These are phyloP conservation scores for Cylindrotheca fusiformis DNA, from an alignment of 108 stramenopile genomes.

Conservation along the genomic window DNA sequence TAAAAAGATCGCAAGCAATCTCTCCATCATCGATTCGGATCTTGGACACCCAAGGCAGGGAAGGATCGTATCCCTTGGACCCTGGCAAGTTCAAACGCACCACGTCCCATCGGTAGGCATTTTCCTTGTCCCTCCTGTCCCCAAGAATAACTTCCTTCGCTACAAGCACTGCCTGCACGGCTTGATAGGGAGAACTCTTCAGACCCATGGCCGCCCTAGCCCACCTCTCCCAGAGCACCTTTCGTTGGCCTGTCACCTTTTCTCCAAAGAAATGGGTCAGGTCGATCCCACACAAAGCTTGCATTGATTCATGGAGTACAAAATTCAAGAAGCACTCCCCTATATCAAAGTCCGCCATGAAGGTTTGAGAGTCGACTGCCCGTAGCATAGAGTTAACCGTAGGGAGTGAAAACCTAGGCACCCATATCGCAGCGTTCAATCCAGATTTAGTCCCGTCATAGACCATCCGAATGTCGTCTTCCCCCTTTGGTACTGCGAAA, in stretches of 20 bases:
- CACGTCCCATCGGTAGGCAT: slow-evolving; percentile 34
- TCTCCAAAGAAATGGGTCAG: slow-evolving; percentile 4
- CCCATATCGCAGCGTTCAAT: slow-evolving; percentile 26
- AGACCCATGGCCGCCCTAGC: no score
- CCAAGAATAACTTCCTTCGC: slow-evolving; percentile 21
- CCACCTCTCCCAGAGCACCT: slow-evolving; percentile 25
- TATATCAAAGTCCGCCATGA: slow-evolving; percentile 20
- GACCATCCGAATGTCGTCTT: no score
- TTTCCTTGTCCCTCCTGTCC: slow-evolving; percentile 4
- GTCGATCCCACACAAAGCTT: no score
- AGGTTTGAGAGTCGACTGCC: slow-evolving; percentile 9
- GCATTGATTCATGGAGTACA: slow-evolving; percentile 5
- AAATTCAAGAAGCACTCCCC: no score
- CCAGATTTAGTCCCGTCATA: slow-evolving; percentile 36
- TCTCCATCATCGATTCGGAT: slow-evolving; percentile 25
- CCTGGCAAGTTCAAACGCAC: slow-evolving; percentile 38
- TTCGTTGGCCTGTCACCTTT: neutral
- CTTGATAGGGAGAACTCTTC: no score
- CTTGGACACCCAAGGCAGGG: slow-evolving; percentile 37
- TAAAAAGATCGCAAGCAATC: slow-evolving; percentile 33
- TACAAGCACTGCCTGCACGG: neutral
- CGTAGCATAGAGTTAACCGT: slow-evolving; percentile 22
- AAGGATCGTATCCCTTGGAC: slow-evolving; percentile 19
- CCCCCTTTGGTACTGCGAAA: no score
- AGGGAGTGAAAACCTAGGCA: slow-evolving; percentile 34